A percentile compares a stretch with the other conserved stretches of the same genome.
Evolutionary conservation across 2,329 filamentous ascomycete species (phyloP).

Genomic region (Triangularia setosa): DNA sequence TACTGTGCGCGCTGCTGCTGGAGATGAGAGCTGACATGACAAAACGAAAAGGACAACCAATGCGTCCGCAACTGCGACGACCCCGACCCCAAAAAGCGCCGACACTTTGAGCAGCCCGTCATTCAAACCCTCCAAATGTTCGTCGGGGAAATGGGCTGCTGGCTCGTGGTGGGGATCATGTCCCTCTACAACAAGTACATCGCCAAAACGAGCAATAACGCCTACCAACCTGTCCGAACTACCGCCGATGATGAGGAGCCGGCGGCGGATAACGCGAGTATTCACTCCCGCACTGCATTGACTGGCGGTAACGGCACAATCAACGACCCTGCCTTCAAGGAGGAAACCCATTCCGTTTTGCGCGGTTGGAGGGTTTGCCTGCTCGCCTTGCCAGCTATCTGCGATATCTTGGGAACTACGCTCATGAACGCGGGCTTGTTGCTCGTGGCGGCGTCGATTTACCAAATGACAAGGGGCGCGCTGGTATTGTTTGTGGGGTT

Average conservation of each 20-base stretch:
- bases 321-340: constrained; percentile 33
- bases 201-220: constrained; percentile 37
- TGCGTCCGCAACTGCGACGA: constrained; percentile 86
- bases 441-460: constrained; percentile 92
- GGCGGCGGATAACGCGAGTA: constrained; percentile 44
- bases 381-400: constrained; percentile 81
- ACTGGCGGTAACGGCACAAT: constrained; percentile 41
- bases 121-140: constrained; percentile 99
- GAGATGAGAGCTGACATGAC: neutral
- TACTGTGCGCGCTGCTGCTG: neutral
- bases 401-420: constrained; percentile 92
- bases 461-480: constrained; percentile 96
- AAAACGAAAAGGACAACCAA: constrained; percentile 77
- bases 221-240: constrained; percentile 61
- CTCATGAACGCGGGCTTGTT: constrained; percentile 95
- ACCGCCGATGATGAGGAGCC: constrained; percentile 38
- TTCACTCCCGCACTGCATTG: constrained; percentile 41
- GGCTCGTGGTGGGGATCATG: constrained; percentile 77
- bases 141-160: constrained; percentile 91
- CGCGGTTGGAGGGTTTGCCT: constrained; percentile 68
- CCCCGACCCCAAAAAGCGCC: constrained; percentile 59
- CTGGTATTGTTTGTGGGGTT: constrained; percentile 93
- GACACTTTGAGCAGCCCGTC: constrained; percentile 88
- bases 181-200: constrained; percentile 60
- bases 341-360: constrained; percentile 53